phyloP scores from a whole-genome alignment of 2,329 filamentous ascomycete species.

The Apiospora saccharicola region DNA sequence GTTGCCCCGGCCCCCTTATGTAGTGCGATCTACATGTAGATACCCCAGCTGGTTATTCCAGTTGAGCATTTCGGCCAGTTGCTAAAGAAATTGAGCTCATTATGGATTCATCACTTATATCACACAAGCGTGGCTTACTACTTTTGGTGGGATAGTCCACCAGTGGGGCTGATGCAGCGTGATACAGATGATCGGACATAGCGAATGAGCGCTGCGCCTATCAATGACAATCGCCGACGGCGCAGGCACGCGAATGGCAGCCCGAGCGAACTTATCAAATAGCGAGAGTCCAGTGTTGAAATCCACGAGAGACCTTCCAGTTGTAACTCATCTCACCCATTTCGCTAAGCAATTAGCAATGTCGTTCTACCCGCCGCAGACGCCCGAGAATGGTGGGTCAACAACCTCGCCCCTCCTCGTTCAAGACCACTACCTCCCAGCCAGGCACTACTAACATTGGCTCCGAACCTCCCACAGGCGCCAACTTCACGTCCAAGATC shows the following conservation, averaged over 20 bases:
- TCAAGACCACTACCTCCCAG: not conserved
- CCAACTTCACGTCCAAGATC: slow-evolving; percentile 32
- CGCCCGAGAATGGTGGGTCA: not conserved
- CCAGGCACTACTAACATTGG: not conserved
- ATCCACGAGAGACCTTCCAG: not conserved
- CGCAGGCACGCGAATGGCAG: not conserved
- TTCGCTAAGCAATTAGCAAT: not conserved
- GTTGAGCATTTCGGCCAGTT: too few relatives aligned
- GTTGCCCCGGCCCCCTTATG: not conserved
- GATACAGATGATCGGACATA: not conserved
- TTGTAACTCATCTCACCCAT: not conserved
- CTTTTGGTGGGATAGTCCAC: not conserved
- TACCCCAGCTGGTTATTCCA: not conserved
- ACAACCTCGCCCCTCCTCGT: not conserved
- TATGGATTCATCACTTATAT: not conserved
- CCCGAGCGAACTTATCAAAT: not conserved
- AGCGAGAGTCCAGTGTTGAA: not conserved
- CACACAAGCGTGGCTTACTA: not conserved
- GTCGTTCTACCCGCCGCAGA: not conserved
- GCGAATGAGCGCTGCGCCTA: not conserved
- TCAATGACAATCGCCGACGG: not conserved
- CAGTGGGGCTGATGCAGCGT: not conserved
- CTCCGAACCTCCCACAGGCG: not conserved
- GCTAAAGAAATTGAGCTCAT: too few relatives aligned
- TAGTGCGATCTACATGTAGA: not conserved